Conservation (phyloP, 176 grass and related monocot species). For the Carex pumila region DNA sequence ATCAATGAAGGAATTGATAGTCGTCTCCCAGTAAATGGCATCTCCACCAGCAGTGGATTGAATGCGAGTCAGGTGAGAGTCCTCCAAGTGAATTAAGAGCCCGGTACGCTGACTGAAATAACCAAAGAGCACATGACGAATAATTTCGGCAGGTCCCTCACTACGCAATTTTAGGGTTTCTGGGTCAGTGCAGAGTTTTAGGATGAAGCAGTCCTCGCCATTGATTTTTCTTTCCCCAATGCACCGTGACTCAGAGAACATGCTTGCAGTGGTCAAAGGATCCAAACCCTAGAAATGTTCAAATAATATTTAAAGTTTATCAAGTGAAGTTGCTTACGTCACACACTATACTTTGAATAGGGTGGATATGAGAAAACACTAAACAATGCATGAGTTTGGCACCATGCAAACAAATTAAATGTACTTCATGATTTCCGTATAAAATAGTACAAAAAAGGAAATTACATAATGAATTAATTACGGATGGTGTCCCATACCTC, state of each 20-base stretch:
- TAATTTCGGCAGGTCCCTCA: slow-evolving; percentile 73
- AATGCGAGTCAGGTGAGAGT: slow-evolving; percentile 74
- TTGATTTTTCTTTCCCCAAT: slow-evolving; percentile 81
- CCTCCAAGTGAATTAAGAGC: slow-evolving; percentile 62
- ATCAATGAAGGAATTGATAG: slow-evolving; percentile 65
- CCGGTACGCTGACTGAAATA: slow-evolving; percentile 82
- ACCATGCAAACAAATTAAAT: neutral
- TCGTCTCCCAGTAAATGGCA: slow-evolving; percentile 82
- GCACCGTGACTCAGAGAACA: slow-evolving; percentile 68
- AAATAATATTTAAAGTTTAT: neutral
- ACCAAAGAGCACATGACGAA: slow-evolving; percentile 74
- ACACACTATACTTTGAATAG: neutral
- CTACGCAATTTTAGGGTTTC: slow-evolving; percentile 65
- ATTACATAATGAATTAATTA: neutral
- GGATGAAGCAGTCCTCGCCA: slow-evolving; percentile 77
- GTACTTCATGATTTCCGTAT: neutral
- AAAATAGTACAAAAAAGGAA: neutral
- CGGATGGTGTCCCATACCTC: neutral
- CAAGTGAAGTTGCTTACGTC: neutral
- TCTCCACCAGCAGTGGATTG: slow-evolving; percentile 72
- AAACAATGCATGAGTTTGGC: neutral
- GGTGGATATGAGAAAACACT: neutral
- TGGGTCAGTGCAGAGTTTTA: slow-evolving; percentile 71
- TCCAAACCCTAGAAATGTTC: slow-evolving; percentile 53
- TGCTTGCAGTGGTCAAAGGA: slow-evolving; percentile 63